These are phyloP conservation scores for Colletotrichum sublineola DNA, from an alignment of 2,329 filamentous ascomycete species.

Conservation along the genomic window DNA sequence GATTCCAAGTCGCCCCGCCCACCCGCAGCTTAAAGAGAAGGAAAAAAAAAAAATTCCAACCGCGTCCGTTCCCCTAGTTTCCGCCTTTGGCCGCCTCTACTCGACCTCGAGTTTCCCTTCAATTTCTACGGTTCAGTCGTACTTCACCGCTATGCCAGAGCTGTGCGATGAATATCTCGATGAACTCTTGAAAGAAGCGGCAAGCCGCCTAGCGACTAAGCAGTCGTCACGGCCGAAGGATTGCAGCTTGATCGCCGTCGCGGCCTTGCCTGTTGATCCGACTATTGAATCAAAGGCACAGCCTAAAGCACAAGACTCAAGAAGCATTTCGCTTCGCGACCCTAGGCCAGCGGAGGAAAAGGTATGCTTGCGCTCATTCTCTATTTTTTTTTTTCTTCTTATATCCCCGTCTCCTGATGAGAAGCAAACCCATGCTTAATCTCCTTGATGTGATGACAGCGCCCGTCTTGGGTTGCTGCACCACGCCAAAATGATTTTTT, in stretches of 20 bases:
- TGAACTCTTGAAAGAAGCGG: conserved; percentile 41
- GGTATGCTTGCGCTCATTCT: conserved; percentile 17
- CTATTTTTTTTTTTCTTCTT: too few species aligned
- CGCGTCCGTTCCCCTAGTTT: background rate
- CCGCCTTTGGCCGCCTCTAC: background rate
- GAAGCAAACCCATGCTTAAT: conserved; percentile 50
- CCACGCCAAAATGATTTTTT: conserved; percentile 71
- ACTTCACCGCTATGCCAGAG: conserved; percentile 42
- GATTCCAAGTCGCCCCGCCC: conserved; percentile 12
- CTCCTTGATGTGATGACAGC: conserved; percentile 47
- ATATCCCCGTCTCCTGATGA: conserved; percentile 53
- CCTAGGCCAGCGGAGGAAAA: conserved; percentile 32
- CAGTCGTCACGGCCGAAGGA: conserved; percentile 24
- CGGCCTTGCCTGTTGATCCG: conserved; percentile 21
- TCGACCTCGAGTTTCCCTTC: background rate
- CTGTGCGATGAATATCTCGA: conserved; percentile 41
- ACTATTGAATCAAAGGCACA: conserved; percentile 9
- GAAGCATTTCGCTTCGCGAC: conserved; percentile 35
- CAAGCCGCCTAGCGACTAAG: conserved; percentile 38
- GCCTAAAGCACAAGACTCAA: conserved; percentile 26
- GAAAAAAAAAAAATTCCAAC: conserved; percentile 23
- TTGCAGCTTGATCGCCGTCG: conserved; percentile 31
- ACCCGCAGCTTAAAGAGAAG: conserved; percentile 5
- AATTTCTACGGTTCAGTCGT: conserved; percentile 13
- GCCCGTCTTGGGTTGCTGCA: conserved; percentile 57